Conservation (phyloP, 2,329 filamentous ascomycete species). For the Fusarium irregulare region DNA sequence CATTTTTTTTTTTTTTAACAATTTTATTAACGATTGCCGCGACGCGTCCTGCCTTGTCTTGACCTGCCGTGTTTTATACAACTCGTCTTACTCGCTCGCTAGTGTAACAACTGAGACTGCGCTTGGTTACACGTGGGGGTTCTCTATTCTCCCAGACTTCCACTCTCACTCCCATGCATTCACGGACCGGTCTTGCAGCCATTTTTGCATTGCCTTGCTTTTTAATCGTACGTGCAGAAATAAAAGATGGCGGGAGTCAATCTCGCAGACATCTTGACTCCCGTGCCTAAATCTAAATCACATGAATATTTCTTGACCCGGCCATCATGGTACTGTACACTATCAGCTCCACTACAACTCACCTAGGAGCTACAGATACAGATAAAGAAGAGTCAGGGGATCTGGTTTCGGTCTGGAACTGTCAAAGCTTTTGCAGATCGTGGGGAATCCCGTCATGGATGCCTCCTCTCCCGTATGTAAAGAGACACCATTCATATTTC, state of each 20-base stretch:
- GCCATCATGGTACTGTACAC: neutral
- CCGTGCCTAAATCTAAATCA: neutral
- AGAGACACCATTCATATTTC: neutral
- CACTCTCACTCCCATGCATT: neutral
- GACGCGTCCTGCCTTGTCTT: neutral
- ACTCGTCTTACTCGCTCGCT: slow-evolving; percentile 17
- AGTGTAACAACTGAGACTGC: slow-evolving; percentile 13
- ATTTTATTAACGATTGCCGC: slow-evolving; percentile 27
- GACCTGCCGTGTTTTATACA: slow-evolving; percentile 3
- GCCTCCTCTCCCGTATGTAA: neutral
- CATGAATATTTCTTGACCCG: neutral
- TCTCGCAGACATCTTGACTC: slow-evolving; percentile 7
- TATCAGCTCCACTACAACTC: neutral
- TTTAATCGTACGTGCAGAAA: neutral
- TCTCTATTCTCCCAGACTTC: neutral
- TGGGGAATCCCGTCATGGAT: slow-evolving; percentile 35
- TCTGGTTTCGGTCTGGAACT: slow-evolving; percentile 8
- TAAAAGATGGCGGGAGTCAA: neutral
- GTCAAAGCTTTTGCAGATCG: slow-evolving; percentile 39
- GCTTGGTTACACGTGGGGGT: neutral
- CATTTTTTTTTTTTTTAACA: slow-evolving; percentile 8
- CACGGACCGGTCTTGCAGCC: neutral
- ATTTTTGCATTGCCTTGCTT: neutral
- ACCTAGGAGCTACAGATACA: slow-evolving; percentile 15
- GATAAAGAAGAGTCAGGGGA: neutral